Evolutionary conservation across 257 asterid genomes (phyloP), one percentile per base, ranked within the genome.

Genomic region (Primulina huaijiensis): DNA sequence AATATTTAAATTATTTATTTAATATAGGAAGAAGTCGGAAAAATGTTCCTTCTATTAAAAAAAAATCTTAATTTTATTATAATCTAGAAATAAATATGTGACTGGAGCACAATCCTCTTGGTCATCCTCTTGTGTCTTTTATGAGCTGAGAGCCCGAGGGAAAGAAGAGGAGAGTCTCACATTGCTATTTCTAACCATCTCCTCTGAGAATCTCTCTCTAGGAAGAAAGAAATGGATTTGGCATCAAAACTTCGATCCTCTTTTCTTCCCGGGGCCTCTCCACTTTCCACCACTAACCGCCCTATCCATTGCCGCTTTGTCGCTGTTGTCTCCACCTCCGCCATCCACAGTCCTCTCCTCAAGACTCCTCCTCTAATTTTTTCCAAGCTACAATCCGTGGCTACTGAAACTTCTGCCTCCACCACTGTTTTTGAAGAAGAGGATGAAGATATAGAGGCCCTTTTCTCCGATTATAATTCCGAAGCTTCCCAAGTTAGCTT

Each of bases 381-480:
- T 10, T 67, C 90, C 0, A 93, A 78, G 69, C 75, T 86, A 64
- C 85, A 71, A 34, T 92, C 97, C 9, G 77, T 82, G 63, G 89
- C 96, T 21, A 80, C 88, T 63, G 94, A 89, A 69, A 55, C 92
- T 10, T 88, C 93, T 33, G 69, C 87, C 21, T 67, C 85, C 68
- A 53, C 81, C 8, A 38, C 71, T n/a, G 64, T 83, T 37, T 65
- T 68, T 21, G 84, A 82, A 67, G 79, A 83, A 3, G 88, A 82
- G 57, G 82, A 84, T 53, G 95, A 88, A 10, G 92, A 82, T 19
- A 80, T 90, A 8, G 99, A 93, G 74, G 81, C 92, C 59, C 87
- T 93, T 5, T 86, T 93, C 61, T 80, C 95, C 5, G 19, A 33
- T 2, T 75, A 70, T 25, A 69, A 61, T 16, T 79, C 89, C 0